A percentile compares a stretch with the other conserved stretches of the same genome.
Conservation (phyloP, 192 early-diverging fungal species). For the Rhizoclosmatium globosum region DNA sequence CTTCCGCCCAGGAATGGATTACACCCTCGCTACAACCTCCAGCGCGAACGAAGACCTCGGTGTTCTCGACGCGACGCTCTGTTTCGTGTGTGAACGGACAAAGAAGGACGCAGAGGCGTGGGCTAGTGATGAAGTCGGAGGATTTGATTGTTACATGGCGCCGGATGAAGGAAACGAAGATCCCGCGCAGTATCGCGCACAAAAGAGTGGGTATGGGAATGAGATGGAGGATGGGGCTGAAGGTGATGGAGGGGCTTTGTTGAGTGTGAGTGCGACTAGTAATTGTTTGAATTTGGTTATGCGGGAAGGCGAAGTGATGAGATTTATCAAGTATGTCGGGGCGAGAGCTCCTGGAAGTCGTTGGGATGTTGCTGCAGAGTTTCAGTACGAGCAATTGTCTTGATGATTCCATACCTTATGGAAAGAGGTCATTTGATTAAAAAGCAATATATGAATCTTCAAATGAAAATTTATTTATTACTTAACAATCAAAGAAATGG, state of each 20-base stretch:
- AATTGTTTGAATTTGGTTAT: conserved; percentile 76
- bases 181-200: conserved; percentile 71
- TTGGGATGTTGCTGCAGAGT: conserved; percentile 84
- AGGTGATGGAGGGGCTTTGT: conserved; percentile 73
- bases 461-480: no score
- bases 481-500: no score
- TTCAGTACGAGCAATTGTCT: conserved; percentile 40
- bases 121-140: conserved; percentile 59
- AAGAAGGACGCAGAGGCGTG: conserved; percentile 32
- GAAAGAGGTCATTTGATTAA: no score
- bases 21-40: conserved; percentile 72
- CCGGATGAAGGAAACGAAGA: conserved; percentile 72
- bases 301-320: conserved; percentile 78
- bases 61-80: conserved; percentile 74
- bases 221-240: conserved; percentile 26
- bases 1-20: conserved; percentile 84
- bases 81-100: conserved; percentile 44
- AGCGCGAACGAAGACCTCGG: conserved; percentile 2
- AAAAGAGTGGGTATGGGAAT: conserved; percentile 15
- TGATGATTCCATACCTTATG: not conserved
- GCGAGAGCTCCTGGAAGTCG: conserved; percentile 72
- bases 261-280: conserved; percentile 70
- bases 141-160: conserved; percentile 81
- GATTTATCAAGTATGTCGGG: conserved; percentile 86
- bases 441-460: no score